Percentiles rank a stretch among this genome's conserved stretches.
phyloP scores from a whole-genome alignment of 2,329 filamentous ascomycete genomes.

The Fusarium chuoi region DNA sequence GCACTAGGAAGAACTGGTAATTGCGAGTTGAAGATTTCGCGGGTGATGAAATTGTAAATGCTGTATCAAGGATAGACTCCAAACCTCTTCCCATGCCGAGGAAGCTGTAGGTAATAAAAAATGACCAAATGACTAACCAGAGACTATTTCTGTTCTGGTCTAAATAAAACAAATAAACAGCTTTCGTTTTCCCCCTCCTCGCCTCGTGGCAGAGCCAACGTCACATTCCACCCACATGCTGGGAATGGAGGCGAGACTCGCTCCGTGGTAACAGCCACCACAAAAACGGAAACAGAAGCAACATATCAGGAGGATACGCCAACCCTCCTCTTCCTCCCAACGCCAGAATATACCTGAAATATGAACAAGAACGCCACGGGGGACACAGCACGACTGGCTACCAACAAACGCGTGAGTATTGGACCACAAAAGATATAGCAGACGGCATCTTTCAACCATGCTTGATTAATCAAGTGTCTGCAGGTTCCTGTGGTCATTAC shows the following conservation, averaged over 20 bases:
- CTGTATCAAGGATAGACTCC: conserved; percentile 35
- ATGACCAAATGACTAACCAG: conserved; percentile 21
- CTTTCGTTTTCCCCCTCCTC: not conserved
- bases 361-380: conserved; percentile 35
- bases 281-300: conserved; percentile 4
- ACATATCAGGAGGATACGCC: conserved; percentile 14
- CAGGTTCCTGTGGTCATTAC: not conserved
- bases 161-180: conserved; percentile 12
- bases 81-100: not conserved
- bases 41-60: conserved; percentile 29
- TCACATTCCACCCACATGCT: conserved; percentile 3
- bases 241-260: not conserved
- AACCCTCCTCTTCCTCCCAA: conserved; percentile 28
- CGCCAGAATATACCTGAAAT: conserved; percentile 36
- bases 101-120: conserved; percentile 1
- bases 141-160: conserved; percentile 9
- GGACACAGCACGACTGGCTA: conserved; percentile 2
- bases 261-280: conserved; percentile 9
- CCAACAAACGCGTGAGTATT: not conserved
- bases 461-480: not conserved
- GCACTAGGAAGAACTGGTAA: not conserved
- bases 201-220: not conserved
- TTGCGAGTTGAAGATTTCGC: not conserved
- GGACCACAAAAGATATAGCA: not conserved
- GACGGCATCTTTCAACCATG: conserved; percentile 1